Evolutionary conservation across 148 eudicot species (phyloP).

Genomic region (Rheum nobile): DNA sequence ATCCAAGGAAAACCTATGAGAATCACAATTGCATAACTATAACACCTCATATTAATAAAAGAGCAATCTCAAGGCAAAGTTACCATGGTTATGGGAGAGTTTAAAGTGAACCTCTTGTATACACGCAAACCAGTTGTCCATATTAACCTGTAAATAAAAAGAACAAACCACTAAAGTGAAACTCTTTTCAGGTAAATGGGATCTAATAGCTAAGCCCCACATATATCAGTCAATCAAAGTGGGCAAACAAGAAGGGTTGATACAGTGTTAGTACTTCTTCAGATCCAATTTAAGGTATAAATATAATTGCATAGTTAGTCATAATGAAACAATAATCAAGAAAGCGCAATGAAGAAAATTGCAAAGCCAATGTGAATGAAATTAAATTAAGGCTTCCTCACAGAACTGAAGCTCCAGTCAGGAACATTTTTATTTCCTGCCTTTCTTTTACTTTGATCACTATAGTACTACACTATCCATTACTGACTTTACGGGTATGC

Average conservation of each 20-base stretch:
- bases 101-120: constrained; percentile 73
- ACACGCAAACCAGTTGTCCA: constrained; percentile 82
- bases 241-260: background rate
- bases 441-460: background rate
- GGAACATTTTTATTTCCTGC: background rate
- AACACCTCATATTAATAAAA: background rate
- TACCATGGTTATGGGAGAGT: constrained; percentile 70
- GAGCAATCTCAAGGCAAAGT: background rate
- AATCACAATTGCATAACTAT: background rate
- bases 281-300: background rate
- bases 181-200: background rate
- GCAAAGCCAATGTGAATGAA: background rate
- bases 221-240: background rate
- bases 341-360: background rate
- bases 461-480: background rate
- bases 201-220: background rate
- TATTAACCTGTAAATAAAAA: constrained; percentile 53
- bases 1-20: background rate
- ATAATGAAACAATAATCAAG: background rate
- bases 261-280: background rate
- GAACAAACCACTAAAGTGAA: constrained; percentile 3
- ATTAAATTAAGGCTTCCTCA: background rate
- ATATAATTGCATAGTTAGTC: background rate
- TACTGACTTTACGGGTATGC: background rate
- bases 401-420: background rate